A percentile compares a stretch with the other conserved stretches of the same genome.
These are phyloP conservation scores for Apocynum venetum DNA, from an alignment of 257 asterid genomes.

Conservation along the genomic window DNA sequence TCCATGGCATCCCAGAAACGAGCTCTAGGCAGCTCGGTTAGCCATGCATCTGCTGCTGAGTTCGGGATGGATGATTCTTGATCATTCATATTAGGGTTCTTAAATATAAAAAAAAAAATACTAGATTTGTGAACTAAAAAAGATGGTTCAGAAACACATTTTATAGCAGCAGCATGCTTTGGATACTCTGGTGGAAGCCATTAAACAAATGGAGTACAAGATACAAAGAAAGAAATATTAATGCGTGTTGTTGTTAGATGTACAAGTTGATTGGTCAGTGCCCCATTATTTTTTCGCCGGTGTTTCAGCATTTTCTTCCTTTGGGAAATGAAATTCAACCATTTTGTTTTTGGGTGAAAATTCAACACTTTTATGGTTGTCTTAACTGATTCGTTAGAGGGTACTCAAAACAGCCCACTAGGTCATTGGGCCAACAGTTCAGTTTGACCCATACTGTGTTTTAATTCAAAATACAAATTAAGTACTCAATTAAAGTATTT, in stretches of 20 bases:
- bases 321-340: no score
- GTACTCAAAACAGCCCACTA: no score
- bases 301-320: no score
- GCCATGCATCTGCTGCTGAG: constrained; percentile 1
- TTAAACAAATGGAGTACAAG: not conserved
- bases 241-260: not conserved
- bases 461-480: not conserved
- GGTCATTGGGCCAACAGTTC: no score
- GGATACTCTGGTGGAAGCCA: not conserved
- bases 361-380: no score
- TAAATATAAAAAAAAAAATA: not conserved
- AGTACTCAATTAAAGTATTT: no score
- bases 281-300: no score
- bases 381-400: no score
- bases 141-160: not conserved
- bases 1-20: constrained; percentile 35
- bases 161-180: not conserved
- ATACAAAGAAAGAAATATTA: not conserved
- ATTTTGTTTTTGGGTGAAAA: no score
- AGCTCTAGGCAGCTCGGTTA: constrained; percentile 25
- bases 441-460: no score
- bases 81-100: not conserved
- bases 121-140: not conserved
- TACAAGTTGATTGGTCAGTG: not conserved
- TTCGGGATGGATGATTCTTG: constrained; percentile 9